Base-by-base conservation (phyloP, 495 filamentous ascomycete species). In the Alectoria sarmentosa region DNA sequence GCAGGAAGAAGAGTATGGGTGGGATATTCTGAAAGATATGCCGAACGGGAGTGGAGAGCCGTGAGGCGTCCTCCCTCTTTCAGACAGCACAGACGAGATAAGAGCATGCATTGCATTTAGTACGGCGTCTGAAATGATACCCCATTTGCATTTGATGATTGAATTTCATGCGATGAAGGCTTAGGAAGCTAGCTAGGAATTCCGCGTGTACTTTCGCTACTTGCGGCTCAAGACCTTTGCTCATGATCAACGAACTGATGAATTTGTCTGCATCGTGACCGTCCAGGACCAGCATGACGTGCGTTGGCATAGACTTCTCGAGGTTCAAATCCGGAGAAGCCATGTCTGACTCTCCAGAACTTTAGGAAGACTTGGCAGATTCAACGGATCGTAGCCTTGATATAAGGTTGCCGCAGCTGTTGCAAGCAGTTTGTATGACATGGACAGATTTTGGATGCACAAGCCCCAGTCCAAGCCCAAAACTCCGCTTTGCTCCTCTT, bases 1-100 rank as follows among this genome's bases (percentile, higher is more conserved):
- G 60, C 73, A 74, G 7, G 80, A 83, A 49, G 79, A 82, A 14
- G 81, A 83, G 70, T 82, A 74, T 64, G 81, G 81, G 36, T 83
- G 76, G 76, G 80, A 82, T 61, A 76, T 81, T 30, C 68, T 82
- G 60, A 80, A 79, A 69, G 75, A 82, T 67, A 67, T 77, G 30
- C 74, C 77, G 7, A 65, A 66, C 46, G 63, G 66, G 14, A 36
- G 23, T 58, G 64, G 63, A 26, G 65, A 70, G 30, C 42, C 63
- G 42, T 66, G 60, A 63, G 39, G 30, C 17, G 1, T 55, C 21
- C 13, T 32, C 14, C 15, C 49, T 17, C 39, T 9, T 26, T 15
- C 28, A 34, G 52, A 34, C 21, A 17, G 52, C 52, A 55, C 10
- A 55, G 15, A 55, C 28, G 28, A 34, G 30, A 32, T 7, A 21